These are phyloP conservation scores for Chlamydomonas schloesseri DNA, from an alignment of 139 green algal genomes.

Conservation along the genomic window DNA sequence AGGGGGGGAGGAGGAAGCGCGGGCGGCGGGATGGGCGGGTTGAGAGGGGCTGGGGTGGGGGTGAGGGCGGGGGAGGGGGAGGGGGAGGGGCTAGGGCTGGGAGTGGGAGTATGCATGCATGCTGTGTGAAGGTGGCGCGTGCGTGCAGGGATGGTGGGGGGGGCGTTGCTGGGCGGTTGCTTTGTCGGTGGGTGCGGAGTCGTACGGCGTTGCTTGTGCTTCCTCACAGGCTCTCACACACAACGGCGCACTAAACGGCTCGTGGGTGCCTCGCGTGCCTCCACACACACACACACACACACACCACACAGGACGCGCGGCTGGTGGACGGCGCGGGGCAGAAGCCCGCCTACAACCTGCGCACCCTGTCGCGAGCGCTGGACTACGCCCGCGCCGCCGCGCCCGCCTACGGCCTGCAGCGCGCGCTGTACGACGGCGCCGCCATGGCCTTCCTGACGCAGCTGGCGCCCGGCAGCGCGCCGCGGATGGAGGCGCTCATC, in stretches of 20 bases:
- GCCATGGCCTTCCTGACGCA: slow-evolving; percentile 96
- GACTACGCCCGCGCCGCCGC: slow-evolving; percentile 84
- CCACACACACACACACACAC: background rate
- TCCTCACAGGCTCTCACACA: too few relatives aligned
- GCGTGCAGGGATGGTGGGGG: too few relatives aligned
- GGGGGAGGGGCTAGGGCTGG: background rate
- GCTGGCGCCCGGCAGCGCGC: slow-evolving; percentile 65
- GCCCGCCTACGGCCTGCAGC: slow-evolving; percentile 87
- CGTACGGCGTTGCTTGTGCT: too few relatives aligned
- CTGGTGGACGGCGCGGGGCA: slow-evolving; percentile 90
- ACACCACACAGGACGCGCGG: slow-evolving; percentile 59
- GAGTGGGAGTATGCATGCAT: background rate
- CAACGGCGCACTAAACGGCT: too few relatives aligned
- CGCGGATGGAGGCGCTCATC: slow-evolving; percentile 82
- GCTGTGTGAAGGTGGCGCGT: too few relatives aligned
- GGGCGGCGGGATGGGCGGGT: background rate
- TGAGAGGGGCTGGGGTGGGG: background rate
- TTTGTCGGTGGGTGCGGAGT: too few relatives aligned
- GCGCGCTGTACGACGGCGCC: slow-evolving; percentile 93
- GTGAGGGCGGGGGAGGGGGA: too few relatives aligned
- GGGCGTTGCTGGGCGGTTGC: too few relatives aligned
- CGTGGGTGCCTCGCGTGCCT: too few relatives aligned
- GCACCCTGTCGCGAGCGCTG: slow-evolving; percentile 92
- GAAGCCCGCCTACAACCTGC: slow-evolving; percentile 92
- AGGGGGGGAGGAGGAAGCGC: background rate